Conservation (phyloP, 1,139 yeast species). For the Geotrichum bryndzae region DNA sequence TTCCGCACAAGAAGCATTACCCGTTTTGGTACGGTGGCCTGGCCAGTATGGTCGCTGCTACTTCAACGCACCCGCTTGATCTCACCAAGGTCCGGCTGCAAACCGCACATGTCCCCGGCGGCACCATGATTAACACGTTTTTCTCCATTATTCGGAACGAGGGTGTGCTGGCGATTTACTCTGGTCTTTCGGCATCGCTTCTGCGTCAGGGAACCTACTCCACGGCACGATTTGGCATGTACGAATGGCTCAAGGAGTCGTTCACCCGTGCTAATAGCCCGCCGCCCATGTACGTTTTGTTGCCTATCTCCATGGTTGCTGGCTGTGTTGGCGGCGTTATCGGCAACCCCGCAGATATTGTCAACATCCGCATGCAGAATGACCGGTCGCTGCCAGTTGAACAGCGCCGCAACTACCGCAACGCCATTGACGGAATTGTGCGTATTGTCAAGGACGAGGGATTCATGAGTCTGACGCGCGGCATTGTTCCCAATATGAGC, state of each 20-base stretch:
- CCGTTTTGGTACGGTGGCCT: constrained; percentile 53
- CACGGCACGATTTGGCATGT: constrained; percentile 77
- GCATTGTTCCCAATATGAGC: constrained; percentile 68
- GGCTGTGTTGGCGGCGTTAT: constrained; percentile 81
- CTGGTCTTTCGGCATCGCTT: constrained; percentile 76
- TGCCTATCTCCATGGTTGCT: constrained; percentile 76
- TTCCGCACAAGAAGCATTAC: neutral
- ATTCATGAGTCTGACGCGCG: constrained; percentile 56
- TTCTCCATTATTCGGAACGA: constrained; percentile 54
- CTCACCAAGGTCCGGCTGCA: constrained; percentile 81
- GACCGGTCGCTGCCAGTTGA: constrained; percentile 64
- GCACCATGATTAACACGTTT: constrained; percentile 56
- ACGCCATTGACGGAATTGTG: constrained; percentile 70
- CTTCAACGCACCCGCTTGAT: constrained; percentile 61
- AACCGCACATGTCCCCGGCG: constrained; percentile 55
- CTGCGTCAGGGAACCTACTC: constrained; percentile 86
- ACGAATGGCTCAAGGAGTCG: constrained; percentile 63
- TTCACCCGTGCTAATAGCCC: constrained; percentile 31
- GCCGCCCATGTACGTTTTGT: constrained; percentile 44
- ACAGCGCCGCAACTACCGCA: constrained; percentile 65
- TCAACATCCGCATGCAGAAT: constrained; percentile 87
- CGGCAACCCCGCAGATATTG: constrained; percentile 85
- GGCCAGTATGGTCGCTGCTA: constrained; percentile 40
- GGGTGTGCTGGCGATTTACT: constrained; percentile 63
- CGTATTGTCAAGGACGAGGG: constrained; percentile 62